Base-by-base conservation (phyloP, 1,284 basidiomycete species). In the Tilletiaria anomala region DNA sequence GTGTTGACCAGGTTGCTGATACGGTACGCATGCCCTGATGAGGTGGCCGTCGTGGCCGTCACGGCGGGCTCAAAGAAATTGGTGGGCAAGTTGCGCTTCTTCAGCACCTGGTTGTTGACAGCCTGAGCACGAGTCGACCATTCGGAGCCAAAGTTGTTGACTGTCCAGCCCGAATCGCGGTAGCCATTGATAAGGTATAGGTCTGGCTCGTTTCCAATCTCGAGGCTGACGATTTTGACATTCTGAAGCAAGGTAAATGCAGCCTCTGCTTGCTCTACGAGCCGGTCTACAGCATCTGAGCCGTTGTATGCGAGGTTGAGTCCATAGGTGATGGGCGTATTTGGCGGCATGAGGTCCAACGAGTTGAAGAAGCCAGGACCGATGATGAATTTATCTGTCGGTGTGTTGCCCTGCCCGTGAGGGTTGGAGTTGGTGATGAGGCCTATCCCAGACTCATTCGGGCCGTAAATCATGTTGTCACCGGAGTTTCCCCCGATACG, bases 181-280 rank as follows among this genome's bases (percentile, higher is more conserved):
- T 51, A 58, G 10, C 48, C 46, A 18, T 52, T 47, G 16, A 48
- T 35, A 32, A 50, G 43, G 42, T 49, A 58, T 8, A 58, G 48
- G 43, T 58, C 56, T 6, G 56, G 56, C 43, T 58, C 56, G 42
- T 58, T 58, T 4, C 56, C 56, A 11, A 58, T 51, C 37, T 58
- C 56, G 39, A 58, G 45, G 42, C 56, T 43, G 41, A 46, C 49
- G 39, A 58, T 44, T 17, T 38, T 42, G 22, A 33, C 37, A 24
- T 34, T 37, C 16, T 35, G 31, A 20, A 54, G 37, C 22, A 41
- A 36, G 16, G 44, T 35, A 15, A 58, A 42, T 12, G 49, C 47
- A 10, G 50, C 51, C 8, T 37, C 17, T 2, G 56, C 56, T 31
- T 51, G 48, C 16, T 43, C 21, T 0, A 47, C 43, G 26, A 56